Evolutionary conservation across 495 filamentous ascomycete genomes (phyloP), one percentile per base, ranked within the genome.

Genomic region (Aspergillus nidulans): DNA sequence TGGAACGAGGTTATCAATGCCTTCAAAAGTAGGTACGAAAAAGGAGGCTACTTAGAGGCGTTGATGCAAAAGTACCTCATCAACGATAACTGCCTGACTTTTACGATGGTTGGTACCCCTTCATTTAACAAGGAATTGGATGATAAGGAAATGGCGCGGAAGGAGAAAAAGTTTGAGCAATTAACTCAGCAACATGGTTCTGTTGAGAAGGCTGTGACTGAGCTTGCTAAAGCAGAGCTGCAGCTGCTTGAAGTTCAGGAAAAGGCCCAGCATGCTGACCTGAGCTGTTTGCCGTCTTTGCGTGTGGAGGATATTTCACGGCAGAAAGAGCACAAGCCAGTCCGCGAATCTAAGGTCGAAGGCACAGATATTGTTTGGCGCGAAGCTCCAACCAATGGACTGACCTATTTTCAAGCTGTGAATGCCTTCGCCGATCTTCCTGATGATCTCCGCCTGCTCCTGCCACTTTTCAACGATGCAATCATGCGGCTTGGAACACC

Each of bases 321-420:
- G 21, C 69, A 84, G 59, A 89, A 88, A 62, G 87, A 90, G 59
- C 80, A 72, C 40, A 85, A 87, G 46, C 70, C 82, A 44, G 63
- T 96, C 25, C 79, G 86, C 36, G 81, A 91, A 57, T 85, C 85
- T 21, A 75, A 71, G n/a, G 66, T 88, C 15, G 81, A 83, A 26
- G 77, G 82, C 40, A 79, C 86, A 20, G 84, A 86, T 30, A 82
- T 96, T 24, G 88, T 97, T 50, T 95, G 91, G 90, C 86, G 88
- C 41, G 89, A 91, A 65, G 90, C 92, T 13, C 88, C 88, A 28
- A 98, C 94, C 1, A 97, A 98, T 64, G 94, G 94, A 2, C 69
- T 98, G 47, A 97, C 95, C 1, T 98, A 98, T 68, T 96, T 98
- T 73, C 86, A 90, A 63, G 92, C 90, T 7, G 79, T 96, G 66